phyloP scores from a whole-genome alignment of 768 basidiomycete species.

The button mushroom (Agaricus bisporus) region DNA sequence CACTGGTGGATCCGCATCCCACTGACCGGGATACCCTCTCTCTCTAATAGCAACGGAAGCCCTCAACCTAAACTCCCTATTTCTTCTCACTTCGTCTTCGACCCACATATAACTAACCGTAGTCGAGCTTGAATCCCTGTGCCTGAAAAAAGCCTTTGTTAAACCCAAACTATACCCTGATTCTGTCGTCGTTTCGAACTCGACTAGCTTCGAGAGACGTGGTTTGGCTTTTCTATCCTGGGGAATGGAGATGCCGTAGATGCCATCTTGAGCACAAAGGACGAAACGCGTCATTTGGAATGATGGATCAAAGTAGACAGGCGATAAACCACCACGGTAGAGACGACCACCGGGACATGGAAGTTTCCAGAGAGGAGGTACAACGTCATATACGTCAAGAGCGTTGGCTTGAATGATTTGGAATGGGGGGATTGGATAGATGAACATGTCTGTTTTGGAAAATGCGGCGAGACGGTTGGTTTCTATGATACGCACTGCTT shows the following conservation, averaged over 20 bases:
- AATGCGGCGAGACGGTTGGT: slow-evolving; percentile 7
- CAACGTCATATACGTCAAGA: slow-evolving; percentile 3
- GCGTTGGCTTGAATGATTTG: slow-evolving; percentile 10
- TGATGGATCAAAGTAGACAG: slow-evolving; percentile 4
- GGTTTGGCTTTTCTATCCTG: slow-evolving; percentile 9
- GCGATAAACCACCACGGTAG: slow-evolving; percentile 8
- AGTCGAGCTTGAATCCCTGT: slow-evolving; percentile 8
- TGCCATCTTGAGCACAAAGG: slow-evolving; percentile 7
- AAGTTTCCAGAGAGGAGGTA: slow-evolving; percentile 9
- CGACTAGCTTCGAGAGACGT: slow-evolving; percentile 8
- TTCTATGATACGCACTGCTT: slow-evolving; percentile 7
- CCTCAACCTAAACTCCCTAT: slow-evolving; percentile 10
- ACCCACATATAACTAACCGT: slow-evolving; percentile 10
- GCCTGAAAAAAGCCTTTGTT: slow-evolving; percentile 9
- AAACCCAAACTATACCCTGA: slow-evolving; percentile 6
- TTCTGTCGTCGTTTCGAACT: slow-evolving; percentile 9
- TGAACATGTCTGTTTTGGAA: slow-evolving; percentile 7
- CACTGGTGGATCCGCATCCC: slow-evolving; percentile 9
- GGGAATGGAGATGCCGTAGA: slow-evolving; percentile 11
- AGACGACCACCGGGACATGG: slow-evolving; percentile 7
- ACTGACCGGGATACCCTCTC: slow-evolving; percentile 10
- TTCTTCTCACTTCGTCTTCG: slow-evolving; percentile 9
- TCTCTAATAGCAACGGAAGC: slow-evolving; percentile 10
- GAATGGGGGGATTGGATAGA: slow-evolving; percentile 8
- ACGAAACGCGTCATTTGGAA: slow-evolving; percentile 9